These are phyloP conservation scores for Solanum chiquidenum DNA, from an alignment of 257 asterid species.

Conservation along the genomic window DNA sequence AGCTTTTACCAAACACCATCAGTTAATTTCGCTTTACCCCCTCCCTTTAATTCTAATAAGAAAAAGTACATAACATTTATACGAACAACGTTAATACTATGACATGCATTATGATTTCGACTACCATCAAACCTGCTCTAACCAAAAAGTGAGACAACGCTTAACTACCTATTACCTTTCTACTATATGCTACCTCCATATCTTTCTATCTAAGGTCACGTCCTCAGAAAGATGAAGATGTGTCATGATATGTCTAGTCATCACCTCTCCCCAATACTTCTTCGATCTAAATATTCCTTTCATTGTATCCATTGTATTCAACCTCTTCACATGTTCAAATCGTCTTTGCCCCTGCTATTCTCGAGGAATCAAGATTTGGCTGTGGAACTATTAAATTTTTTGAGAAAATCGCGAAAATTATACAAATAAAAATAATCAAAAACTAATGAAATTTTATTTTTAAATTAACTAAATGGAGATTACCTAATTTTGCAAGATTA, in stretches of 20 bases:
- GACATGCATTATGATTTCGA: not conserved
- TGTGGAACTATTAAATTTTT: too few species aligned
- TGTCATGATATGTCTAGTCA: not conserved
- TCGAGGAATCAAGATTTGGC: too few species aligned
- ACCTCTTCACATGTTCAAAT: not conserved
- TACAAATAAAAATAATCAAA: too few species aligned
- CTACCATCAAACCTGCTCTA: not conserved
- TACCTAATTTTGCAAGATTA: too few species aligned
- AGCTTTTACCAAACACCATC: too few species aligned
- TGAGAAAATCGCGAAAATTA: too few species aligned
- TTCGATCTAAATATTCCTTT: not conserved
- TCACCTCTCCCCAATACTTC: not conserved
- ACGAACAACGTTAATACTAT: not conserved
- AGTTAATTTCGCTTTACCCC: too few species aligned
- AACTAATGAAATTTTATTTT: too few species aligned
- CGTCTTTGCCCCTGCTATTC: not conserved
- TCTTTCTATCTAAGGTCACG: not conserved
- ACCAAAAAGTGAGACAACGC: not conserved
- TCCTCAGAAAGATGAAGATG: not conserved
- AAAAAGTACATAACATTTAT: not conserved
- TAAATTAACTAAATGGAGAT: too few species aligned
- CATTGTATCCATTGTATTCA: not conserved
- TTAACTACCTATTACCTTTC: not conserved
- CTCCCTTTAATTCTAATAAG: too few species aligned
- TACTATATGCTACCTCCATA: not conserved